Evolutionary conservation across 2,329 filamentous ascomycete species (phyloP).

Genomic region (Neurospora crassa): DNA sequence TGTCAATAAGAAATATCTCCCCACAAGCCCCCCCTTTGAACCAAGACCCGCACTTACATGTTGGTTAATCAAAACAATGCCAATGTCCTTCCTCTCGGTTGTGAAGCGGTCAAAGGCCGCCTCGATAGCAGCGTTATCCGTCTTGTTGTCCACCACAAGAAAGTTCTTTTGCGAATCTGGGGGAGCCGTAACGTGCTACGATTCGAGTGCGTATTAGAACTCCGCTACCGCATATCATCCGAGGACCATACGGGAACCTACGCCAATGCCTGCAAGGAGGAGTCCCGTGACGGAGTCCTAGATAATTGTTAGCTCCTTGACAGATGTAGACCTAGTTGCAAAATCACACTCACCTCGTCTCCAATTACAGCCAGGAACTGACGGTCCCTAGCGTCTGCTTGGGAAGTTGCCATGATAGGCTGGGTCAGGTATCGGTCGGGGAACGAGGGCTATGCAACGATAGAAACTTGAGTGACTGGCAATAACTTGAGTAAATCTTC

Average conservation of each 20-base stretch:
- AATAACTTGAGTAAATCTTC: not conserved
- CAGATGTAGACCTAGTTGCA: slow-evolving; percentile 1
- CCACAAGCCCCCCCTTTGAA: too few species aligned
- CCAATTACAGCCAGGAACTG: slow-evolving; percentile 97
- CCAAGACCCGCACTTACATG: slow-evolving; percentile 54
- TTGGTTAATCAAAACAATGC: slow-evolving; percentile 94
- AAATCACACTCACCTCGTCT: slow-evolving; percentile 62
- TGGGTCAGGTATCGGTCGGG: not conserved
- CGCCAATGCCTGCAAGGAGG: slow-evolving; percentile 88
- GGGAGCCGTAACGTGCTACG: slow-evolving; percentile 78
- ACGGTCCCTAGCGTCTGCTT: slow-evolving; percentile 66
- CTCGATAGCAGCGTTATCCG: slow-evolving; percentile 80
- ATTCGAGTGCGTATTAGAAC: not conserved
- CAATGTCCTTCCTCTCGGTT: slow-evolving; percentile 86
- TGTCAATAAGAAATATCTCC: too few species aligned
- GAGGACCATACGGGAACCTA: slow-evolving; percentile 31
- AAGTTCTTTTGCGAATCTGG: slow-evolving; percentile 96
- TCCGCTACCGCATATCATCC: not conserved
- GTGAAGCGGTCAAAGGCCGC: slow-evolving; percentile 85
- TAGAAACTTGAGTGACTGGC: not conserved
- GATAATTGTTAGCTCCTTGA: slow-evolving; percentile 10
- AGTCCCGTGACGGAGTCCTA: slow-evolving; percentile 95
- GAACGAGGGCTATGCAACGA: not conserved
- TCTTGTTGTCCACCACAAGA: slow-evolving; percentile 91
- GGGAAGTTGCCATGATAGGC: slow-evolving; percentile 34